A percentile compares a stretch with the other conserved stretches of the same genome.
Evolutionary conservation across 257 asterid genomes (phyloP).

Genomic region (Ocimum tenuiflorum): DNA sequence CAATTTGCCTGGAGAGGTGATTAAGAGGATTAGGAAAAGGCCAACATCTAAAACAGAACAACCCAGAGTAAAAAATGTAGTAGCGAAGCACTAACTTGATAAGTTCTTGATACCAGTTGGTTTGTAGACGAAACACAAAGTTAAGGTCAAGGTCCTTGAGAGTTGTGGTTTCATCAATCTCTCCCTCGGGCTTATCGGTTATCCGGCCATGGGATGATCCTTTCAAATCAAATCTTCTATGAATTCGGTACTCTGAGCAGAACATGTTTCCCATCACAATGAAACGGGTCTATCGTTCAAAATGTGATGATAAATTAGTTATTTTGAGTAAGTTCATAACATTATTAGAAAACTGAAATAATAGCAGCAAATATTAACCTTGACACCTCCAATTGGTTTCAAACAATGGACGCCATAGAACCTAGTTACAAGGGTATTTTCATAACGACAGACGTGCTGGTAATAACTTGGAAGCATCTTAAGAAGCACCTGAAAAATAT

Average conservation of each 20-base stretch:
- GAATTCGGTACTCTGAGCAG: constrained; percentile 93
- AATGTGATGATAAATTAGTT: constrained; percentile 12
- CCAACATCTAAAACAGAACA: neutral
- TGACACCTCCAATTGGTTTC: constrained; percentile 55
- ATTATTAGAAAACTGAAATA: neutral
- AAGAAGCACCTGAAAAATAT: constrained; percentile 49
- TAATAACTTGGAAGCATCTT: constrained; percentile 66
- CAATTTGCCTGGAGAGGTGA: constrained; percentile 58
- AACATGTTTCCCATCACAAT: constrained; percentile 94
- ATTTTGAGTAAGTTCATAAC: neutral
- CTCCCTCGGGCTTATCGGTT: constrained; percentile 69
- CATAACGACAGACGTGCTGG: constrained; percentile 47
- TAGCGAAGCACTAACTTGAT: constrained; percentile 52
- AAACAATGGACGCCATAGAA: constrained; percentile 71
- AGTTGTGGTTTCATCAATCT: constrained; percentile 87
- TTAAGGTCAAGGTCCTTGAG: constrained; percentile 85
- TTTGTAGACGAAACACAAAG: constrained; percentile 63
- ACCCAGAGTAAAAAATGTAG: neutral
- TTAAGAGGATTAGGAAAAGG: constrained; percentile 4
- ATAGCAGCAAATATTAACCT: constrained; percentile 31
- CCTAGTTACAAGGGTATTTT: constrained; percentile 58
- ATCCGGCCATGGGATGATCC: constrained; percentile 94
- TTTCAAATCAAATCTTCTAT: constrained; percentile 81
- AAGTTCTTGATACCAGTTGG: constrained; percentile 72
- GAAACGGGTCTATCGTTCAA: constrained; percentile 63